Base-by-base conservation (phyloP, 2,329 filamentous ascomycete species). In the Penicillium sp. region DNA sequence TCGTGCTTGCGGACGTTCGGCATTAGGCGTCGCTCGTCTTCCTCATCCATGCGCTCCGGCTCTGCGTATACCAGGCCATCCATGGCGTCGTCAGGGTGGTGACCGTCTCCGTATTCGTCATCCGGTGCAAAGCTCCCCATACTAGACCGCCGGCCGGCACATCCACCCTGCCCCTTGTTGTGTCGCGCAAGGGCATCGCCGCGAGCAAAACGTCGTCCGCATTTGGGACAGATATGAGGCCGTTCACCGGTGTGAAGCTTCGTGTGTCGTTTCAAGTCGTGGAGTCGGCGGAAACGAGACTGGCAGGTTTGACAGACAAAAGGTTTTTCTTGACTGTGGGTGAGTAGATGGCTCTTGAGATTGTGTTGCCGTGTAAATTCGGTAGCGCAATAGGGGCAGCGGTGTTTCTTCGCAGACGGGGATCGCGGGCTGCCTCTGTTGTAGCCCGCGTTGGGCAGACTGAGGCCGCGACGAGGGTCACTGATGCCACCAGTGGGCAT, bases 361-460 rank as follows among this genome's bases (percentile, higher is more conserved):
- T 99, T 97, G 70, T 97, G 94, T 69, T 97, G 94, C 40, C 94
- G 85, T 25, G 94, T 99, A 63, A 99, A 99, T 66, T 96, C 94
- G 5, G 94, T 96, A 35, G 90, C 85, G 78, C 94, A 99, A 71
- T 95, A 96, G 0, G 90, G 92, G 67, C 94, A 99, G 71, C 94
- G 95, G 76, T 99, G 92, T 66, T 94, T 92, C 76, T 96, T 96
- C 46, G 83, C 81, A 24, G 86, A 86, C 0, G 88, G 86, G 5
- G 90, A 90, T 62, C 84, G 83, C 43, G 85, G 84, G 48, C 77
- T 79, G 56, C 75, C 76, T 65, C 81, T 78, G 47, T 77, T 75
- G 48, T 79, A 81, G 38, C 80, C 81, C 14, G 81, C 75, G 56
- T 77, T 73, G 35, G 81, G 81, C 52, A 83, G 69, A 63, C 82